Base-by-base conservation (phyloP, 2,329 filamentous ascomycete species). In the Cercospora sp. region DNA sequence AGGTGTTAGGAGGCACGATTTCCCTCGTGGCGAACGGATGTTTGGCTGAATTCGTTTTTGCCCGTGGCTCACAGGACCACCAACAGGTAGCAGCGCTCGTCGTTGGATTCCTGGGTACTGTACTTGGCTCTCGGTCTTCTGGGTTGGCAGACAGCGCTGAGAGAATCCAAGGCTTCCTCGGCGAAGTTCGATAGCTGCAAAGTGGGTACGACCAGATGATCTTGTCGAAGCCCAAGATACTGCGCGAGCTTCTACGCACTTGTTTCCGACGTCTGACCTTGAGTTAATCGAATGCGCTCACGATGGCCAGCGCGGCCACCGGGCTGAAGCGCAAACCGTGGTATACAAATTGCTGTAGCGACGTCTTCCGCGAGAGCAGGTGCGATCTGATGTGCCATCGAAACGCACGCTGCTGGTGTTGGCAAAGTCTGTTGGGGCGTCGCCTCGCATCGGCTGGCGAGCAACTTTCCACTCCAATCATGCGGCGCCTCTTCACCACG, bases 91-190 rank as follows among this genome's bases (percentile, higher is more conserved):
- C 20, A 42, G 33, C 59, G 36, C 20, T 23, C 36, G 12, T 20
- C 26, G 12, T 20, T 26, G 36, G 13, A 31, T 20, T 5, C 7
- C 59, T 48, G 36, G 36, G 20, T 61, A 42, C 18, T 23, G 59
- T 18, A 48, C 59, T 61, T 61, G 59, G 59, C 59, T 61, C 59
- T 61, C 59, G 36, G 59, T 26, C 9, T 33, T 8, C 31, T 28
- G 59, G 59, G 30, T 23, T 61, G 59, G 59, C 59, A 45, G 18
- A 16, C 31, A 61, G 23, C 20, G 59, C 18, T 61, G 59, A 61
- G 59, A 48, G 18, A 48, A 42, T n/a, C 36, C 36, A 42, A 42
- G 36, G 36, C 16, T 42, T 42, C 36, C 42, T 23, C 42, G 42
- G 42, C 42, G 42, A 48, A 8, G 18, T 48, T 48, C 10, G 13